phyloP scores from a whole-genome alignment of 805 yeast species.

The Ogataea chonburiensis region DNA sequence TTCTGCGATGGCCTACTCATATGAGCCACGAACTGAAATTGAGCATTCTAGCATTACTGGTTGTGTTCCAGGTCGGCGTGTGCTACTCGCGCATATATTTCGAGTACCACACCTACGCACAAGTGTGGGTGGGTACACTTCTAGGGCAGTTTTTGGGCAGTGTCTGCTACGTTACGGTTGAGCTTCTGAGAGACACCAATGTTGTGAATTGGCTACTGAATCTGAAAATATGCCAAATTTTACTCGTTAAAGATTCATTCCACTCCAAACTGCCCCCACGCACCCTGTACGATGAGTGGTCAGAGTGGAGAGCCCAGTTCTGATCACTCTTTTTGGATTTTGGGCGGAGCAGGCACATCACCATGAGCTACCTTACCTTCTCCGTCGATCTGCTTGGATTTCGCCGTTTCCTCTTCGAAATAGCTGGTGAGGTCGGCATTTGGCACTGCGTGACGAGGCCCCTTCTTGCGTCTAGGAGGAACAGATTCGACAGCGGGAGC shows the following conservation, averaged over 20 bases:
- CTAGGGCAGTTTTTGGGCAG: slow-evolving; percentile 64
- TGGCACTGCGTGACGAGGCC: slow-evolving; percentile 13
- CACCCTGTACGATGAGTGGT: slow-evolving; percentile 26
- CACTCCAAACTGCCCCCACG: slow-evolving; percentile 11
- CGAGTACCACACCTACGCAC: slow-evolving; percentile 70
- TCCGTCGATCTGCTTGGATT: slow-evolving; percentile 40
- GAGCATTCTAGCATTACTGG: slow-evolving; percentile 32
- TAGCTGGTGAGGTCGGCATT: slow-evolving; percentile 36
- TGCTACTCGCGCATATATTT: slow-evolving; percentile 73
- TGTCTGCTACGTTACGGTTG: slow-evolving; percentile 51
- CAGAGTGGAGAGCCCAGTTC: slow-evolving; percentile 25
- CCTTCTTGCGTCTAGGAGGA: slow-evolving; percentile 21
- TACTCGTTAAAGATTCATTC: slow-evolving; percentile 61
- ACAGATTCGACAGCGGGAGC: slow-evolving; percentile 4
- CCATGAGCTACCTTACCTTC: slow-evolving; percentile 26
- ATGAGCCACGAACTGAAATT: slow-evolving; percentile 31
- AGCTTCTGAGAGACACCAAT: slow-evolving; percentile 64
- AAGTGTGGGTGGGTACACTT: slow-evolving; percentile 69
- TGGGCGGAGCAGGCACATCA: slow-evolving; percentile 39
- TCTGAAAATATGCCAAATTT: slow-evolving; percentile 51
- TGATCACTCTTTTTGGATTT: slow-evolving; percentile 5
- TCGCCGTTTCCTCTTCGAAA: slow-evolving; percentile 42
- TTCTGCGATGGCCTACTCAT: slow-evolving; percentile 41
- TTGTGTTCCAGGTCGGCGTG: slow-evolving; percentile 41
- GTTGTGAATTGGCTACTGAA: slow-evolving; percentile 61